A percentile compares a stretch with the other conserved stretches of the same genome.
phyloP scores from a whole-genome alignment of 306 rosid species.

The Dryas drummondii region DNA sequence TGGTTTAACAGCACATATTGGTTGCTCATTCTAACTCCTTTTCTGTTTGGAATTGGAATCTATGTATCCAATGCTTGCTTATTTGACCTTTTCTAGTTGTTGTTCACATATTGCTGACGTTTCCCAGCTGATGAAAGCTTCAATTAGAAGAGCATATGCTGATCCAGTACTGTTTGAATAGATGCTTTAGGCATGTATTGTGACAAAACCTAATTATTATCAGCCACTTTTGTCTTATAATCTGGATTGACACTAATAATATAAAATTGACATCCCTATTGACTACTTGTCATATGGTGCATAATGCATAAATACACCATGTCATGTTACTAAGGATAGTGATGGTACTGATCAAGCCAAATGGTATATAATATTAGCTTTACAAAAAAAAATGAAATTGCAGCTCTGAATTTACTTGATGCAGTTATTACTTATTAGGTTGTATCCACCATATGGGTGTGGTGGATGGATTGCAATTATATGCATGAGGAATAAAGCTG shows the following conservation, averaged over 20 bases:
- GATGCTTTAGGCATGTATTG: conserved; percentile 6
- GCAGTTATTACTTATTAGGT: too few species aligned
- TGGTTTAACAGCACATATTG: conserved; percentile 7
- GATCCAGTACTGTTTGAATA: neutral
- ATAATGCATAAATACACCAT: neutral
- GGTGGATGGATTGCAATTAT: neutral
- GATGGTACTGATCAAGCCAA: conserved; percentile 7
- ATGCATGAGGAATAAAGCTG: neutral
- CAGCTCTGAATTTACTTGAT: neutral
- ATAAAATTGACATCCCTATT: neutral
- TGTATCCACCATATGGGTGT: too few species aligned
- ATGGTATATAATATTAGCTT: neutral
- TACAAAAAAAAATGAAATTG: too few species aligned
- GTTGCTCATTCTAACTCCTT: conserved; percentile 7
- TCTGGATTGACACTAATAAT: neutral
- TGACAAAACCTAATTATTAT: neutral
- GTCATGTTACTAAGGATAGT: neutral
- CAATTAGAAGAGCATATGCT: neutral
- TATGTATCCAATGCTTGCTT: neutral
- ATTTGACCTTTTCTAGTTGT: conserved; percentile 2
- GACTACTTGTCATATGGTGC: neutral
- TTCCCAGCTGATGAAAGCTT: conserved; percentile 20
- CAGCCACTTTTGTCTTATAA: conserved; percentile 28
- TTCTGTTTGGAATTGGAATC: conserved; percentile 23
- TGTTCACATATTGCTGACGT: neutral